Conservation (phyloP, 1,284 basidiomycete species). For the Coniophora puteana region DNA sequence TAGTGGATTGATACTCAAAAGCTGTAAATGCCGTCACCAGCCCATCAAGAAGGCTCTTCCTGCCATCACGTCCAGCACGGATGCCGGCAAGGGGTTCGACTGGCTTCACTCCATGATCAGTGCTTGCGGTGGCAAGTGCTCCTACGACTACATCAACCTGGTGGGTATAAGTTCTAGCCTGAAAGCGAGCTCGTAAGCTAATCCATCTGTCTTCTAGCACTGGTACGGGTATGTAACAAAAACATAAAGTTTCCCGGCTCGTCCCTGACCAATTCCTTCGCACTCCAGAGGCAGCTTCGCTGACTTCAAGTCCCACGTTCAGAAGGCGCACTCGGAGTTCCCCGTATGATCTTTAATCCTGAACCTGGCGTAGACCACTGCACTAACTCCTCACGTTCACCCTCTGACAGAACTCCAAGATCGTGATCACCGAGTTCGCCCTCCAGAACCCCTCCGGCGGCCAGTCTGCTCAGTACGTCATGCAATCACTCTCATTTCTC, state of each 20-base stretch:
- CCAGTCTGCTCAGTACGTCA: constrained; percentile 14
- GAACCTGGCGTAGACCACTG: not conserved
- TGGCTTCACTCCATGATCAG: constrained; percentile 18
- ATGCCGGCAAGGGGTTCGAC: constrained; percentile 15
- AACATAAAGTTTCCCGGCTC: too few relatives aligned
- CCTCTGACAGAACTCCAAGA: not conserved
- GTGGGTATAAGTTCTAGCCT: too few relatives aligned
- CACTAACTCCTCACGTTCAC: not conserved
- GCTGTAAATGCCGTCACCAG: too few relatives aligned
- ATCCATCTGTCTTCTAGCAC: too few relatives aligned
- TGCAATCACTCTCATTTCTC: not conserved
- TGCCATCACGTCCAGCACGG: too few relatives aligned
- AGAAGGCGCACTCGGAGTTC: constrained; percentile 14
- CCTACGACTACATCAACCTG: too few relatives aligned
- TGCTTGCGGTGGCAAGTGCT: constrained; percentile 16
- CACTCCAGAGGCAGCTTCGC: constrained; percentile 10
- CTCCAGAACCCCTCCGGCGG: constrained; percentile 12
- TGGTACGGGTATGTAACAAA: too few relatives aligned
- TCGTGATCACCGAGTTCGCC: constrained; percentile 15
- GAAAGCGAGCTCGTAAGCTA: too few relatives aligned
- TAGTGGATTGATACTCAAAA: too few relatives aligned
- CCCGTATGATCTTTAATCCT: constrained; percentile 1
- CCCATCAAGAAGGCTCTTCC: constrained; percentile 20
- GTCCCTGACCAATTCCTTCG: constrained; percentile 18
- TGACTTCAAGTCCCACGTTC: constrained; percentile 14